Percentiles rank a stretch among this genome's conserved stretches.
These are phyloP conservation scores for Penicillium sp. DNA, from an alignment of 2,329 filamentous ascomycete genomes.

Conservation along the genomic window DNA sequence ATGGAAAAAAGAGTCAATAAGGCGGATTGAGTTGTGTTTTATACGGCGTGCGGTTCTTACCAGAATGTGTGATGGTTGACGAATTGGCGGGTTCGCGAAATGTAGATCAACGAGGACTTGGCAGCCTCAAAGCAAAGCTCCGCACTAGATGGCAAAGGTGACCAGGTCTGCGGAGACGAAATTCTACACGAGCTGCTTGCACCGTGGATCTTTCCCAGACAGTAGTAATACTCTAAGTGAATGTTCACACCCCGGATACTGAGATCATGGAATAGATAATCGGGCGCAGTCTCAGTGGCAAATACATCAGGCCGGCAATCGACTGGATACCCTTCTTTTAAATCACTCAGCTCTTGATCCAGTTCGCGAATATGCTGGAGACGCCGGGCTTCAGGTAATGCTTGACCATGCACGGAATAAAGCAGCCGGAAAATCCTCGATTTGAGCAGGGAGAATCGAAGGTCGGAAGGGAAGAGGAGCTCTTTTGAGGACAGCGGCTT, in stretches of 20 bases:
- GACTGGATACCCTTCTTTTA: slow-evolving; percentile 21
- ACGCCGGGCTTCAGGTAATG: slow-evolving; percentile 18
- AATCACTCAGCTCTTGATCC: slow-evolving; percentile 23
- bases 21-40: too few species aligned
- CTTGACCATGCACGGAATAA: slow-evolving; percentile 18
- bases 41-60: slow-evolving; percentile 7
- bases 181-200: slow-evolving; percentile 12
- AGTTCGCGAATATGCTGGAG: slow-evolving; percentile 27
- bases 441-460: slow-evolving; percentile 26
- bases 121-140: slow-evolving; percentile 26
- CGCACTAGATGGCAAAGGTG: slow-evolving; percentile 22
- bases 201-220: slow-evolving; percentile 27
- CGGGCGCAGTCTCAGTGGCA: slow-evolving; percentile 15
- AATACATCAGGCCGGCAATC: slow-evolving; percentile 22
- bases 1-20: not conserved
- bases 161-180: slow-evolving; percentile 1
- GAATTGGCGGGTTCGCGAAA: slow-evolving; percentile 19
- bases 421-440: slow-evolving; percentile 24
- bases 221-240: slow-evolving; percentile 29
- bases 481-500: slow-evolving; percentile 21
- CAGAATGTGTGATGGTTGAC: slow-evolving; percentile 26
- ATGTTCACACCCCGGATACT: slow-evolving; percentile 27
- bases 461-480: slow-evolving; percentile 28
- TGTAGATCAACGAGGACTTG: slow-evolving; percentile 25
- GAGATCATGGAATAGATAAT: slow-evolving; percentile 27